Conservation (phyloP, 768 basidiomycete genomes). For the Melanogaster broomeanus region DNA sequence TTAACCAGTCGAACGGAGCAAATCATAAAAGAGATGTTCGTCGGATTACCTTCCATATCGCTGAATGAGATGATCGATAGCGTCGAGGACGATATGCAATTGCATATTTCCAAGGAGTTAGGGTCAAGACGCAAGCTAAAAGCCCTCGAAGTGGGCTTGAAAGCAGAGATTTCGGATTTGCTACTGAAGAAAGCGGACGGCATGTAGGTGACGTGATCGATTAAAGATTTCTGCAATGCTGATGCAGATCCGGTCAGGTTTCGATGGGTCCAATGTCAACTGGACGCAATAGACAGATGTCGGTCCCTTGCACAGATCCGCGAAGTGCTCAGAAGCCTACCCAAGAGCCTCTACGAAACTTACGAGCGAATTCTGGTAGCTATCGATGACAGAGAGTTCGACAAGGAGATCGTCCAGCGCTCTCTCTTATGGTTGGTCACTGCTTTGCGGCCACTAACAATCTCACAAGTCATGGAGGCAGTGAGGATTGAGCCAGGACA, state of each 20-base stretch:
- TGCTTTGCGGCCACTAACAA: neutral
- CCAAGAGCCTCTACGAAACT: constrained; percentile 3
- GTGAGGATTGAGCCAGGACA: neutral
- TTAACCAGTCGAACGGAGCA: constrained; percentile 10
- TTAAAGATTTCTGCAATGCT: too few species aligned
- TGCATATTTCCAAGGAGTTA: constrained; percentile 8
- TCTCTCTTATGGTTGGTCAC: constrained; percentile 11
- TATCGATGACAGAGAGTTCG: neutral
- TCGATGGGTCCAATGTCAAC: constrained; percentile 19
- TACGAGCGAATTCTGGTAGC: constrained; percentile 7
- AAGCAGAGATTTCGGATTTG: neutral
- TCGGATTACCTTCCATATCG: neutral
- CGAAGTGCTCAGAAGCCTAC: constrained; percentile 5
- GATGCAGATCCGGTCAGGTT: constrained; percentile 2
- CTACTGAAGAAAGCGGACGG: constrained; percentile 9
- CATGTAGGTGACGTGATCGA: constrained; percentile 7
- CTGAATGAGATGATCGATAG: constrained; percentile 5
- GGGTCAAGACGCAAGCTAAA: constrained; percentile 8
- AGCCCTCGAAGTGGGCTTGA: neutral
- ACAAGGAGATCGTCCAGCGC: neutral
- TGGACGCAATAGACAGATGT: constrained; percentile 8
- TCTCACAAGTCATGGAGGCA: neutral
- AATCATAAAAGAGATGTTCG: constrained; percentile 7
- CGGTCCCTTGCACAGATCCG: neutral
- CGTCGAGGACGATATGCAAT: constrained; percentile 4